These are phyloP conservation scores for Monotropa hypopitys DNA, from an alignment of 179 eudicot species.

Conservation along the genomic window DNA sequence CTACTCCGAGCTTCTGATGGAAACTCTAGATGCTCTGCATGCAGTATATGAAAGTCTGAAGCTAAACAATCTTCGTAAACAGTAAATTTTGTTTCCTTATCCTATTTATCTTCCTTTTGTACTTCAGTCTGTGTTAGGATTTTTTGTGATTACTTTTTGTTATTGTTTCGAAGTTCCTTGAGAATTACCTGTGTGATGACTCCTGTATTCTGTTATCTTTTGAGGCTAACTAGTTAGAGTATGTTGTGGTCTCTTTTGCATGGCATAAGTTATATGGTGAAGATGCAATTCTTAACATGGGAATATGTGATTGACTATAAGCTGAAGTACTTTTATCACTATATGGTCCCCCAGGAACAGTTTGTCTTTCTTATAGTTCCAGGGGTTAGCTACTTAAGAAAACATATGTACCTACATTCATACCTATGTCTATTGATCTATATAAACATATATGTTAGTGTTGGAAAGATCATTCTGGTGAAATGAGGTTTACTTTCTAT, in stretches of 20 bases:
- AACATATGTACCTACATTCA: background rate
- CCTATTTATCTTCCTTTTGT: background rate
- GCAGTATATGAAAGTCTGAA: constrained; percentile 90
- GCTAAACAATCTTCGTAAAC: constrained; percentile 68
- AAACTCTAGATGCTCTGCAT: constrained; percentile 71
- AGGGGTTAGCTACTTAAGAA: background rate
- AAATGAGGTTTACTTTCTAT: background rate
- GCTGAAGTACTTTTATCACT: background rate
- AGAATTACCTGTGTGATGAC: background rate
- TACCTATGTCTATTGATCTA: background rate
- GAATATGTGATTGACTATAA: background rate
- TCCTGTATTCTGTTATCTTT: background rate
- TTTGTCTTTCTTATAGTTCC: background rate
- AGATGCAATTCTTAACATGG: background rate
- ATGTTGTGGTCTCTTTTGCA: background rate
- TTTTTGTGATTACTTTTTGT: background rate
- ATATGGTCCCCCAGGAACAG: background rate
- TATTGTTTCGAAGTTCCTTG: background rate
- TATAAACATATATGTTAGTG: background rate
- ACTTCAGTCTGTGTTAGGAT: background rate
- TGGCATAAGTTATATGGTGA: background rate
- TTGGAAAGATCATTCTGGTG: background rate
- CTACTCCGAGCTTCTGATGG: constrained; percentile 36
- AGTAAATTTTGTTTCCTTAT: constrained; percentile 27
- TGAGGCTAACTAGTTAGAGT: background rate